These are phyloP conservation scores for Medicago ruthenica DNA, from an alignment of 306 rosid genomes.

Conservation along the genomic window DNA sequence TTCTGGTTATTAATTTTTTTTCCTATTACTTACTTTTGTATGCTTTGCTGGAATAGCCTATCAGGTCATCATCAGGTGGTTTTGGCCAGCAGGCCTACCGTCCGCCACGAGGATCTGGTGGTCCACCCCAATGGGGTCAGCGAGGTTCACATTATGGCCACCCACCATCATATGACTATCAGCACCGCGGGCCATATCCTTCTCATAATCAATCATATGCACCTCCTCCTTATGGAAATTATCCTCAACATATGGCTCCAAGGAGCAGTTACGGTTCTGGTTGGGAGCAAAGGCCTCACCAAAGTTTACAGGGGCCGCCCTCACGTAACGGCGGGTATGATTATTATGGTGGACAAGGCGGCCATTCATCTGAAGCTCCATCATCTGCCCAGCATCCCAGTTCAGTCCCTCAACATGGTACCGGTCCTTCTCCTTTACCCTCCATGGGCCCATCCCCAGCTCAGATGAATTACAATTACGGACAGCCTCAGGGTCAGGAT, in stretches of 20 bases:
- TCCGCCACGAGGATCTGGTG: constrained; percentile 76
- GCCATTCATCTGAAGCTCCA: constrained; percentile 70
- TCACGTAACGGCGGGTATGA: constrained; percentile 73
- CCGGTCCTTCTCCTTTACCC: constrained; percentile 73
- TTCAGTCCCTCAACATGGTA: constrained; percentile 58
- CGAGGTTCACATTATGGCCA: constrained; percentile 80
- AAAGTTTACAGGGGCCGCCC: constrained; percentile 73
- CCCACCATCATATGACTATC: constrained; percentile 73
- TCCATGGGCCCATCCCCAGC: constrained; percentile 63
- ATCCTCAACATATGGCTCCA: constrained; percentile 83
- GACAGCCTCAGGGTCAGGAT: constrained; percentile 78
- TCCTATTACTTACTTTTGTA: constrained; percentile 44
- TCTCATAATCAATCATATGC: constrained; percentile 74
- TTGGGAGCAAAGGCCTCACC: constrained; percentile 96
- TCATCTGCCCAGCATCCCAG: constrained; percentile 61
- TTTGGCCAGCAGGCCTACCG: constrained; percentile 81
- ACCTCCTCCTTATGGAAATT: constrained; percentile 65
- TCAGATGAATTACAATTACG: constrained; percentile 77
- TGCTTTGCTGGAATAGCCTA: constrained; percentile 63
- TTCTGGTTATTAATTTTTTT: neutral
- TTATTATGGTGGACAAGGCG: constrained; percentile 78
- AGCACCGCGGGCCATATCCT: constrained; percentile 80
- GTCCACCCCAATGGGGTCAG: constrained; percentile 86
- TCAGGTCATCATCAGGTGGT: constrained; percentile 80
- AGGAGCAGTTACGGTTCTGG: constrained; percentile 75